These are phyloP conservation scores for Neopestalotiopsis clavispora DNA, from an alignment of 2,329 filamentous ascomycete species.

Conservation along the genomic window DNA sequence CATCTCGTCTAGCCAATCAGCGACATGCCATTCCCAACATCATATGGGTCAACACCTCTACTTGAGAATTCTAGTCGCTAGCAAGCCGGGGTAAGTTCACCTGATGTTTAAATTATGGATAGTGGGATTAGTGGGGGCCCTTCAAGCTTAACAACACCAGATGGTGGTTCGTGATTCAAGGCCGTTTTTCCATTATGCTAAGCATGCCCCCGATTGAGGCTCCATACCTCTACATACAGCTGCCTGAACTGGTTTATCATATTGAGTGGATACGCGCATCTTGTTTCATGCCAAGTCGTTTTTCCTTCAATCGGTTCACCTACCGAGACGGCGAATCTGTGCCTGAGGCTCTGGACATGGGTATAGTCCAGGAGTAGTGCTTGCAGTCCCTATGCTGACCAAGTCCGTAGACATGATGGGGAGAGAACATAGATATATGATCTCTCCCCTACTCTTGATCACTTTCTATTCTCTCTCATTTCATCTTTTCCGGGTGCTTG, in stretches of 20 bases:
- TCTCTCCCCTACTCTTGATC: not conserved
- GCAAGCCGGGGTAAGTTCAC: not conserved
- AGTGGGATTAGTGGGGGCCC: not conserved
- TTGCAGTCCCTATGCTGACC: not conserved
- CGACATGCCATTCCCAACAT: constrained; percentile 3
- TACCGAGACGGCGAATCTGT: not conserved
- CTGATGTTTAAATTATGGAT: constrained; percentile 13
- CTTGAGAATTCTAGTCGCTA: constrained; percentile 4
- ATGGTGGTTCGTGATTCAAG: not conserved
- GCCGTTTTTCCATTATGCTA: not conserved
- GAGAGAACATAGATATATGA: not conserved
- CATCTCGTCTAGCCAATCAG: constrained; percentile 9
- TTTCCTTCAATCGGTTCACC: constrained; percentile 9
- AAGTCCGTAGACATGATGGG: not conserved
- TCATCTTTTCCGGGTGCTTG: constrained; percentile 3
- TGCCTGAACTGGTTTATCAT: not conserved
- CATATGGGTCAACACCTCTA: not conserved
- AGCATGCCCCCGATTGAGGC: not conserved
- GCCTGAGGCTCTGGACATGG: constrained; percentile 6
- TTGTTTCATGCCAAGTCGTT: constrained; percentile 12
- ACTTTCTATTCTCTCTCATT: not conserved
- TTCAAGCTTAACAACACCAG: not conserved
- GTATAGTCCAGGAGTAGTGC: not conserved
- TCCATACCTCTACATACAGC: not conserved
- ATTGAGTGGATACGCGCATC: not conserved